Percentiles rank a stretch among this genome's conserved stretches.
phyloP scores from a whole-genome alignment of 768 basidiomycete genomes.

The Tulasnella calospora region DNA sequence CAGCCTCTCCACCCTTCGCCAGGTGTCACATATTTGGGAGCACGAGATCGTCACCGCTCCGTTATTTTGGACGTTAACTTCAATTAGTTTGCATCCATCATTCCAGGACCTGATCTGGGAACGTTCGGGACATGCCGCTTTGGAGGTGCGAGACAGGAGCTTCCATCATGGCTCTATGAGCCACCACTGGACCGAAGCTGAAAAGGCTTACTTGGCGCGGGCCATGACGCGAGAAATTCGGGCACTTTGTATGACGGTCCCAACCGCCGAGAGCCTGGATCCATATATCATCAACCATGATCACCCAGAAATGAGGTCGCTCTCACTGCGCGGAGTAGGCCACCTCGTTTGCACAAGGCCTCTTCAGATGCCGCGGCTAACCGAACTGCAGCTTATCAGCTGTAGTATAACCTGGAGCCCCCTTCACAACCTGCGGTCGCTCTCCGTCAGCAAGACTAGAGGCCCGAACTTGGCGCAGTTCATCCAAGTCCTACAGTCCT shows the following conservation, averaged over 20 bases:
- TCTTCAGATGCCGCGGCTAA: background rate
- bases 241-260: background rate
- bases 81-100: background rate
- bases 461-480: background rate
- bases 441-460: background rate
- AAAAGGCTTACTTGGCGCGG: background rate
- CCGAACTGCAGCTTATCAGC: background rate
- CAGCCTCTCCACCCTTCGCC: background rate
- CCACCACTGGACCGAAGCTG: background rate
- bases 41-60: background rate
- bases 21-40: background rate
- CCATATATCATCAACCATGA: background rate
- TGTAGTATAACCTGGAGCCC: background rate
- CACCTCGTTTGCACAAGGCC: background rate
- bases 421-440: background rate
- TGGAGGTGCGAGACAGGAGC: background rate
- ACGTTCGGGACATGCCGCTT: background rate
- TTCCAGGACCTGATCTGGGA: background rate
- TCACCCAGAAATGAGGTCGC: background rate
- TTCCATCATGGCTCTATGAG: background rate
- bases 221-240: background rate
- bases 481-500: background rate
- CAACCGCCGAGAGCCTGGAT: background rate
- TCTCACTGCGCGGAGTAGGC: background rate
- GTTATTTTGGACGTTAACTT: background rate